phyloP scores from a whole-genome alignment of 768 basidiomycete genomes.

The Tricholoma flavovirens region DNA sequence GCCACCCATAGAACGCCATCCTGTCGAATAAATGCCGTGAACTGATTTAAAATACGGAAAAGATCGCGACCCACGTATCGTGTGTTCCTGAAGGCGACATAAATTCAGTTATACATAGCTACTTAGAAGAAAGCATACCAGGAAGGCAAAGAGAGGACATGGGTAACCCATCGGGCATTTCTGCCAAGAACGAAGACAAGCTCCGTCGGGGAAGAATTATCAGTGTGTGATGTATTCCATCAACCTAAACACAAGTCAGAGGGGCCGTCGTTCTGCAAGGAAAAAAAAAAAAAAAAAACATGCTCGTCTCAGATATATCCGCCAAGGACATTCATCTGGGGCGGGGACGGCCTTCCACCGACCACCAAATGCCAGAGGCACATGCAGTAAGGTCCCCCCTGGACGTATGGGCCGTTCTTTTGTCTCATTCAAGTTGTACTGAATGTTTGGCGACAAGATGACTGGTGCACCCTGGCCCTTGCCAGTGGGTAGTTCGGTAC shows the following conservation, averaged over 20 bases:
- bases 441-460: not conserved
- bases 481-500: not conserved
- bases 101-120: constrained; percentile 8
- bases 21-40: constrained; percentile 26
- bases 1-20: constrained; percentile 83
- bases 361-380: constrained; percentile 27
- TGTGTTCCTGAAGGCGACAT: constrained; percentile 46
- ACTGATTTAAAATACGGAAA: not conserved
- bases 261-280: not conserved
- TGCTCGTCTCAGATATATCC: constrained; percentile 46
- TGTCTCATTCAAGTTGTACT: not conserved
- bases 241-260: constrained; percentile 30
- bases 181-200: constrained; percentile 46
- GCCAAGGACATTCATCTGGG: constrained; percentile 48
- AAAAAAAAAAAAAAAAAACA: not conserved
- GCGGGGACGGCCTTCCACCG: constrained; percentile 43
- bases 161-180: constrained; percentile 60
- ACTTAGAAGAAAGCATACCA: constrained; percentile 39
- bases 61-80: constrained; percentile 47
- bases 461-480: not conserved
- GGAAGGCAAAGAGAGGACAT: constrained; percentile 76
- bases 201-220: constrained; percentile 57
- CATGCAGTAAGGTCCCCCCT: constrained; percentile 19
- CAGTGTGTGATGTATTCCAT: constrained; percentile 39
- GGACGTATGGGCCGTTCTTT: constrained; percentile 22